These are phyloP conservation scores for Bisporella sp. DNA, from an alignment of 2,329 filamentous ascomycete genomes.

Conservation along the genomic window DNA sequence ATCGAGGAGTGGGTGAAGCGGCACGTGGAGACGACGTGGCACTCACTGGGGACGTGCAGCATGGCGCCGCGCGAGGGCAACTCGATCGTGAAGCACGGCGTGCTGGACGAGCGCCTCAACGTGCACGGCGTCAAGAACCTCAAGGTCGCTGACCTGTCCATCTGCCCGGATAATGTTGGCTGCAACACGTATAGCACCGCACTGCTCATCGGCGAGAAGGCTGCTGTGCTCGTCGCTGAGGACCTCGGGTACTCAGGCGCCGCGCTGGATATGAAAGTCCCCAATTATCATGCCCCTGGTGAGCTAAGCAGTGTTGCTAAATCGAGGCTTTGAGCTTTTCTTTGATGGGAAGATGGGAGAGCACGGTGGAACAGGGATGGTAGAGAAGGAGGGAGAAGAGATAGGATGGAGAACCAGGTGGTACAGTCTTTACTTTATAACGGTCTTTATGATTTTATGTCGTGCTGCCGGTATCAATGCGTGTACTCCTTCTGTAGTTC, in stretches of 20 bases:
- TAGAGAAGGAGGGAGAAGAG: background rate
- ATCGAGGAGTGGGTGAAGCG: conserved; percentile 50
- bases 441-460: too few species aligned
- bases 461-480: too few species aligned
- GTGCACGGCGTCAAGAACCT: conserved; percentile 34
- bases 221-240: conserved; percentile 32
- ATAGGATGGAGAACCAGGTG: background rate
- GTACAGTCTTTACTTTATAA: too few species aligned
- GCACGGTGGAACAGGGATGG: background rate
- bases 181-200: conserved; percentile 40
- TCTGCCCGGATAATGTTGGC: conserved; percentile 31
- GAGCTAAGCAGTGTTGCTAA: conserved; percentile 27
- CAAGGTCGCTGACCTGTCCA: conserved; percentile 37
- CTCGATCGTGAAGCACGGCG: conserved; percentile 58
- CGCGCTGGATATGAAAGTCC: conserved; percentile 69
- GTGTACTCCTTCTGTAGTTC: too few species aligned
- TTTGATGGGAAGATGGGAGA: background rate
- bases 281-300: conserved; percentile 51
- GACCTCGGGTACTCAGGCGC: conserved; percentile 42
- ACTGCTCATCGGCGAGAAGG: conserved; percentile 35
- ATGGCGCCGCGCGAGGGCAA: conserved; percentile 46
- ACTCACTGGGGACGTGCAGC: conserved; percentile 31
- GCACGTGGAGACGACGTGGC: conserved; percentile 39
- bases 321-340: conserved; percentile 13
- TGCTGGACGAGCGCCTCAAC: conserved; percentile 31